Conservation (phyloP, 331 rosid species). For the Acacia concinna region DNA sequence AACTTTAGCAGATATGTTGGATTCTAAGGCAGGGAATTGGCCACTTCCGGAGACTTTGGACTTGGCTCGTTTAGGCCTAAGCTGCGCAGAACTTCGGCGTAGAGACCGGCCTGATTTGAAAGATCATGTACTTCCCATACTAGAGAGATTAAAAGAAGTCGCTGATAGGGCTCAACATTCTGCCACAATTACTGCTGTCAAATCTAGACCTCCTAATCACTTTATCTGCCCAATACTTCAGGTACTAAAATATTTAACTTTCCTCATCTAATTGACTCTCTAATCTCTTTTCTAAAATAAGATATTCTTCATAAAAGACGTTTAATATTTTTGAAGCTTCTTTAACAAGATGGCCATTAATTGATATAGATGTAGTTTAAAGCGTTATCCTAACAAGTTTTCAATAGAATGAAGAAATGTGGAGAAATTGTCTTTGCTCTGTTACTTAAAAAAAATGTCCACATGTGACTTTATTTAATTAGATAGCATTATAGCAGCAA, state of each 20-base stretch:
- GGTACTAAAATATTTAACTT: slow-evolving; percentile 44
- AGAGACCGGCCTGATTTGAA: slow-evolving; percentile 80
- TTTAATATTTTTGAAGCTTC: not conserved
- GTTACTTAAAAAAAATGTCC: not conserved
- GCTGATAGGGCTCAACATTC: slow-evolving; percentile 52
- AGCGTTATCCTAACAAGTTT: not conserved
- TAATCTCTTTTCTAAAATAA: not conserved
- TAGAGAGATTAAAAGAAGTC: slow-evolving; percentile 65
- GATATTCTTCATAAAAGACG: not conserved
- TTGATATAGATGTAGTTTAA: not conserved
- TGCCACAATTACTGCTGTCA: slow-evolving; percentile 35
- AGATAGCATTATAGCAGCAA: not conserved
- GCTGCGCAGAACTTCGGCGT: slow-evolving; percentile 82
- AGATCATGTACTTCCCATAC: slow-evolving; percentile 63
- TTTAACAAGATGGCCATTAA: not conserved
- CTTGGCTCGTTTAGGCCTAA: slow-evolving; percentile 68
- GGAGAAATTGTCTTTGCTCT: not conserved
- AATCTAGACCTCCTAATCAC: slow-evolving; percentile 69
- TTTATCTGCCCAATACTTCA: slow-evolving; percentile 88
- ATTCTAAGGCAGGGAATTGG: slow-evolving; percentile 82
- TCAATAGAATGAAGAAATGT: not conserved
- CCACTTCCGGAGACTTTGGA: slow-evolving; percentile 72
- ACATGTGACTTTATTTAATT: not conserved
- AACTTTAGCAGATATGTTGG: slow-evolving; percentile 58
- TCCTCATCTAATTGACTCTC: not conserved